Base-by-base conservation (phyloP, 345 rosid genomes). In the Acer campestre region DNA sequence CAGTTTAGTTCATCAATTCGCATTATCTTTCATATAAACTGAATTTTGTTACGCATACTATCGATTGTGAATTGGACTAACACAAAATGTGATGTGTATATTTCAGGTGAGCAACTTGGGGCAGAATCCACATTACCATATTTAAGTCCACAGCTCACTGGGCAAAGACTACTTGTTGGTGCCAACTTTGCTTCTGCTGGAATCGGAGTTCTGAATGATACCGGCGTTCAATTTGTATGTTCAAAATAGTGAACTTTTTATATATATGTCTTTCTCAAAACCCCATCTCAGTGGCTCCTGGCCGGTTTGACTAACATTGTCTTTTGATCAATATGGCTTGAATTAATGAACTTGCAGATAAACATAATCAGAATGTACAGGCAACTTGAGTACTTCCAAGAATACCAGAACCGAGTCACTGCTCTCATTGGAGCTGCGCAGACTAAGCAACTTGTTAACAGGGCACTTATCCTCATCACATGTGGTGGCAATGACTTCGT, bases 171-270 rank as follows among this genome's bases (percentile, higher is more conserved):
- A 25, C 89, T 93, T 61, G 74, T 88, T 3, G 97, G 99, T 17
- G 99, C 99, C 69, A 95, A 95, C 66, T 95, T 95, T 46, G 99
- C 99, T 64, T 95, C 99, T 1, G 98, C 99, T 42, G 99, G 99
- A 29, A 89, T 95, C 16, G 99, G 99, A 62, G 85, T 95, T 68
- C 93, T 93, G 72, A 91, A 93, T 77, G 99, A 95, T 80, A 95
- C 99, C 6, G 98, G 99, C 44, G 22, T 90, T 59, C 99, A 95
- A 68, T 95, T 95, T 70, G 99, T 93, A 89, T 77, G 97, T 82
- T 17, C 23, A 46, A 51, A 31, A 55, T 27, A 12, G 42, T 51
- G 5, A 70, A 56, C 3, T 12, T 11, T 11, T 31, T n/a, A n/a
- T n/a, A n/a, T n/a, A n/a, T n/a, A n/a, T n/a, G n/a, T n/a, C n/a